Conservation (phyloP, 768 basidiomycete genomes). For the Mrakia hoshinonis region DNA sequence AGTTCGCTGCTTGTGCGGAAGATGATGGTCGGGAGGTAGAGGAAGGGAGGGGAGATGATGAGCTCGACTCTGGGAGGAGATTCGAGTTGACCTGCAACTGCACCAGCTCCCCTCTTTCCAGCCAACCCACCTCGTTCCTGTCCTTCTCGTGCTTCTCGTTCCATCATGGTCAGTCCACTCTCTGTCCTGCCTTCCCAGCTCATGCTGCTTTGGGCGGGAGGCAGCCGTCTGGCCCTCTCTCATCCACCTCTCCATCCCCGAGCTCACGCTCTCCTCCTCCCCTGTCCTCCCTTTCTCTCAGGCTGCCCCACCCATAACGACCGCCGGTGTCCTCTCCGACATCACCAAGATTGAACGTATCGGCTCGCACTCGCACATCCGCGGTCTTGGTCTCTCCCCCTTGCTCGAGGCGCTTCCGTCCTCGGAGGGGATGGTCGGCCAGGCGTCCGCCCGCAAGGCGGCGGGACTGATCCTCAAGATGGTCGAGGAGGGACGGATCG, state of each 20-base stretch:
- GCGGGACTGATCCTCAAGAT: slow-evolving; percentile 96
- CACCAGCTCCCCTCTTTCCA: too few relatives aligned
- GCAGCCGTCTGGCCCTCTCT: too few relatives aligned
- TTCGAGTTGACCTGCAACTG: background rate
- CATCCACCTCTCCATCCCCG: background rate
- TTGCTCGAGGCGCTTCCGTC: slow-evolving; percentile 68
- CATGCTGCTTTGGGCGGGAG: too few relatives aligned
- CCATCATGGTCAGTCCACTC: too few relatives aligned
- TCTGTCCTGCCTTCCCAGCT: too few relatives aligned
- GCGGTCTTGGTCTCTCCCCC: slow-evolving; percentile 86
- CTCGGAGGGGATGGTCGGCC: slow-evolving; percentile 94
- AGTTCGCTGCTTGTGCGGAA: background rate
- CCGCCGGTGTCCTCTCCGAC: background rate
- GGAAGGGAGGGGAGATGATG: background rate
- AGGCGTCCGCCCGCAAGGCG: slow-evolving; percentile 89
- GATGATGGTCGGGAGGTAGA: background rate
- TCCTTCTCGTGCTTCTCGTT: too few relatives aligned
- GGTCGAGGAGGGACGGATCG: slow-evolving; percentile 93
- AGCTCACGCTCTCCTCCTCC: background rate
- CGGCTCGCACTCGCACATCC: slow-evolving; percentile 57
- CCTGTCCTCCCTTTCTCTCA: background rate
- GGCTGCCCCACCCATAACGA: background rate
- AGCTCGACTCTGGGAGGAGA: background rate
- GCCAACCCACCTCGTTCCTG: too few relatives aligned
- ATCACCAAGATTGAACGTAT: slow-evolving; percentile 29